These are phyloP conservation scores for Leccinum uliginosum DNA, from an alignment of 768 basidiomycete genomes.

Conservation along the genomic window DNA sequence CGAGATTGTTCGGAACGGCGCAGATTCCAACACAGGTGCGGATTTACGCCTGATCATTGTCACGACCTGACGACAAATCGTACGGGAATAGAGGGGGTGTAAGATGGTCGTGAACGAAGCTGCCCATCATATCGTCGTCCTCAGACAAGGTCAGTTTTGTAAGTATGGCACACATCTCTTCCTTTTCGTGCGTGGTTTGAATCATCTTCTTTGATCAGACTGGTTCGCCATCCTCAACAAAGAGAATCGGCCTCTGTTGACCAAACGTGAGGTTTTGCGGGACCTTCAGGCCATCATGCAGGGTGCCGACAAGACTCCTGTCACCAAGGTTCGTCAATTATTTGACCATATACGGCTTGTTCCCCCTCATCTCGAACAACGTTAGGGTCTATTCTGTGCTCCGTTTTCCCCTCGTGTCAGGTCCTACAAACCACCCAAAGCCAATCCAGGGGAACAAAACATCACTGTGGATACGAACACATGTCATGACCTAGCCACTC, in stretches of 20 bases:
- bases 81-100: conserved; percentile 65
- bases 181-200: background rate
- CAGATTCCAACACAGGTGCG: conserved; percentile 85
- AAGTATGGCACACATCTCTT: conserved; percentile 23
- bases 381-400: conserved; percentile 83
- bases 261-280: conserved; percentile 82
- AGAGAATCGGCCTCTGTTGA: conserved; percentile 74
- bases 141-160: conserved; percentile 93
- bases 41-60: background rate
- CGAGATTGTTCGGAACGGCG: conserved; percentile 83
- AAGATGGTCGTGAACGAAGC: conserved; percentile 73
- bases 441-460: conserved; percentile 16
- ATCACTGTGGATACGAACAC: too few species aligned
- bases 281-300: conserved; percentile 86
- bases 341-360: background rate
- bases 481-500: too few species aligned
- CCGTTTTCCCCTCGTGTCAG: conserved; percentile 77
- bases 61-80: background rate
- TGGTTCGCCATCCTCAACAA: conserved; percentile 95
- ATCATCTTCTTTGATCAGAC: conserved; percentile 42
- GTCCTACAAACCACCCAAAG: conserved; percentile 57
- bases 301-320: conserved; percentile 84
- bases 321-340: conserved; percentile 43
- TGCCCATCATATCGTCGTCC: conserved; percentile 79
- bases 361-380: conserved; percentile 7